Evolutionary conservation across 208 protist species (phyloP), one percentile per base, ranked within the genome.

Genomic region (Acanthamoeba culbertsoni): DNA sequence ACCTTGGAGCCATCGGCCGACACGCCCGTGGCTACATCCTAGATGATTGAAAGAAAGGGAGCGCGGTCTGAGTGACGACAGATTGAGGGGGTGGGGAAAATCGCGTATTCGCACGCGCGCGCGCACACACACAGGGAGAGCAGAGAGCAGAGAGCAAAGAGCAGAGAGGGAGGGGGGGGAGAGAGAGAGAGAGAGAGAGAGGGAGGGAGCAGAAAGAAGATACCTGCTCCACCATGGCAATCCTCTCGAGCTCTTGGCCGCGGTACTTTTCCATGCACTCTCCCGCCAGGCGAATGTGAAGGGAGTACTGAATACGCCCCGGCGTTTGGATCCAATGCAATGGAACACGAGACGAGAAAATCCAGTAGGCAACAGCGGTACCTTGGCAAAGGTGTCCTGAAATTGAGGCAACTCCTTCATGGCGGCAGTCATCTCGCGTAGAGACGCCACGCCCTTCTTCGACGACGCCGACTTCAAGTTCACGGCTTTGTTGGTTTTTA

Each of bases 341-440:
- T n/a, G n/a, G n/a, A n/a, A n/a, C n/a, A n/a, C n/a, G n/a, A n/a
- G n/a, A n/a, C n/a, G n/a, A n/a, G n/a, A n/a, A n/a, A n/a, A n/a
- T n/a, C n/a, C n/a, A n/a, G n/a, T n/a, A n/a, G n/a, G n/a, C n/a
- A n/a, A n/a, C n/a, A 57, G 51, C 51, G 51, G 26, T 31, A 86
- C 75, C 75, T 86, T 88, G 48, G 43, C 77, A 37, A 63, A 55
- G 37, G 51, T 88, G 31, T 88, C 77, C 51, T 88, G 77, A 31
- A 88, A 88, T 33, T 88, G 77, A 6, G 77, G 77, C 77, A 88
- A 28, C 77, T 88, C 77, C 51, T 88, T 88, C 77, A 63, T 88
- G 6, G 77, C 77, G 12, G 77, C 77, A 1, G 77, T 88, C 77
- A 88, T 88, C 51, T 88, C 48, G 23, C 51, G 43, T 4, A 88